phyloP scores from a whole-genome alignment of 2,329 filamentous ascomycete genomes.

The Claviceps maximensis region DNA sequence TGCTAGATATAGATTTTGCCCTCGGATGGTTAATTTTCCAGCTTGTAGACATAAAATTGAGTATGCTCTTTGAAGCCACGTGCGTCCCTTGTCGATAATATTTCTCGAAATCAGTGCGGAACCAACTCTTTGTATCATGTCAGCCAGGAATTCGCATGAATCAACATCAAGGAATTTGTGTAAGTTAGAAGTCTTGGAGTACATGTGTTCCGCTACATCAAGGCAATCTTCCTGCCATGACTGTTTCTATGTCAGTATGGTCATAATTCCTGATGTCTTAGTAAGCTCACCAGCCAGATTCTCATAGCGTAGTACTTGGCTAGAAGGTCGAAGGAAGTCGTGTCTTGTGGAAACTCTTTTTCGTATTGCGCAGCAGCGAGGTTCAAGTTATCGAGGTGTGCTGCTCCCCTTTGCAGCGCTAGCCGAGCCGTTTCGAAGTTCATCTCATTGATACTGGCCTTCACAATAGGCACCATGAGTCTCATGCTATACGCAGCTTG shows the following conservation, averaged over 20 bases:
- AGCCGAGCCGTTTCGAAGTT: slow-evolving; percentile 45
- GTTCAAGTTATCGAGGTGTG: not conserved
- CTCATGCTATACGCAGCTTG: slow-evolving; percentile 47
- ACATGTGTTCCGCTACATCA: slow-evolving; percentile 70
- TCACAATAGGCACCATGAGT: slow-evolving; percentile 55
- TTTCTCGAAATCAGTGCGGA: slow-evolving; percentile 38
- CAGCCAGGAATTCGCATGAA: slow-evolving; percentile 48
- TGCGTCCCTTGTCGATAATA: slow-evolving; percentile 42
- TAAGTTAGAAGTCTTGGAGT: slow-evolving; percentile 40
- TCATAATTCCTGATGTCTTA: not conserved
- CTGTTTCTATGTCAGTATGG: slow-evolving; percentile 28
- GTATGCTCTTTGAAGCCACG: slow-evolving; percentile 62
- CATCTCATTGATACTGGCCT: slow-evolving; percentile 30
- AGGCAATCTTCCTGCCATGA: slow-evolving; percentile 60
- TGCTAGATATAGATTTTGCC: slow-evolving; percentile 49
- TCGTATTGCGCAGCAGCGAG: slow-evolving; percentile 3
- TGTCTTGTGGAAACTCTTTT: not conserved
- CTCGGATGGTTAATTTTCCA: slow-evolving; percentile 43
- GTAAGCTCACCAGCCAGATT: slow-evolving; percentile 45
- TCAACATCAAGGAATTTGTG: slow-evolving; percentile 28
- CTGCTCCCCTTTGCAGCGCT: slow-evolving; percentile 49
- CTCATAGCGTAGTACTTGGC: slow-evolving; percentile 54
- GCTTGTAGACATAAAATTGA: slow-evolving; percentile 41
- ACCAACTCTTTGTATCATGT: slow-evolving; percentile 62
- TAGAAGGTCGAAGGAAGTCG: slow-evolving; percentile 22